Conservation (phyloP, 2,329 filamentous ascomycete species). For the Cercospora janseana region DNA sequence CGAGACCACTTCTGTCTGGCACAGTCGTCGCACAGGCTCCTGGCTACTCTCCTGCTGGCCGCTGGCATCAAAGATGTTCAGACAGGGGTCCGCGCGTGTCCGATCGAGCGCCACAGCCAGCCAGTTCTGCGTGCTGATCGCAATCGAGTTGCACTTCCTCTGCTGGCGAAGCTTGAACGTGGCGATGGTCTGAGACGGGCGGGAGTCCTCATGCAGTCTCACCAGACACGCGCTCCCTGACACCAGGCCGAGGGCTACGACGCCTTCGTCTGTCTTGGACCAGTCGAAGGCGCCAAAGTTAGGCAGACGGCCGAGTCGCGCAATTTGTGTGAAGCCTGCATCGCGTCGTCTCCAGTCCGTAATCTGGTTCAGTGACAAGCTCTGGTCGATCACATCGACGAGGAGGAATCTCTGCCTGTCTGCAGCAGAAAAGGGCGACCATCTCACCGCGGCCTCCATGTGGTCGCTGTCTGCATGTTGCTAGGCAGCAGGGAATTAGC, state of each 20-base stretch:
- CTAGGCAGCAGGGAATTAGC: too few relatives aligned
- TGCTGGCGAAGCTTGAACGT: conserved; percentile 73
- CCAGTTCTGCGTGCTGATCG: conserved; percentile 69
- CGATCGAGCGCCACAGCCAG: conserved; percentile 77
- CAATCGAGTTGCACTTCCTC: conserved; percentile 75
- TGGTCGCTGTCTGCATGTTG: conserved; percentile 4
- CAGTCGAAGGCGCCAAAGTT: conserved; percentile 65
- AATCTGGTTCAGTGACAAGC: conserved; percentile 56
- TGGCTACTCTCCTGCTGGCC: conserved; percentile 52
- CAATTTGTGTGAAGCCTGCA: not conserved
- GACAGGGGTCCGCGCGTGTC: conserved; percentile 75
- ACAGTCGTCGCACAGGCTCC: conserved; percentile 57
- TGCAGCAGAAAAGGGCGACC: conserved; percentile 58
- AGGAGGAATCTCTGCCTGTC: conserved; percentile 58
- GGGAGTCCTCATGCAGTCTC: conserved; percentile 63
- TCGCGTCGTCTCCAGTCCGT: not conserved
- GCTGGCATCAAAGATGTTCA: conserved; percentile 79
- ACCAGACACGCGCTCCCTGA: conserved; percentile 74
- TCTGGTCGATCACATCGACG: conserved; percentile 59
- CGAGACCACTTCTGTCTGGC: conserved; percentile 67
- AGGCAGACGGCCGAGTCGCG: conserved; percentile 47
- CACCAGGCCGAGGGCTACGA: conserved; percentile 69
- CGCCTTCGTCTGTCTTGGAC: conserved; percentile 55
- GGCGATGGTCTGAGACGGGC: conserved; percentile 44
- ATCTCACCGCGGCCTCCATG: conserved; percentile 56